These are phyloP conservation scores for Phalaenopsis hybrid DNA, from an alignment of 116 monocot genomes.

Conservation along the genomic window DNA sequence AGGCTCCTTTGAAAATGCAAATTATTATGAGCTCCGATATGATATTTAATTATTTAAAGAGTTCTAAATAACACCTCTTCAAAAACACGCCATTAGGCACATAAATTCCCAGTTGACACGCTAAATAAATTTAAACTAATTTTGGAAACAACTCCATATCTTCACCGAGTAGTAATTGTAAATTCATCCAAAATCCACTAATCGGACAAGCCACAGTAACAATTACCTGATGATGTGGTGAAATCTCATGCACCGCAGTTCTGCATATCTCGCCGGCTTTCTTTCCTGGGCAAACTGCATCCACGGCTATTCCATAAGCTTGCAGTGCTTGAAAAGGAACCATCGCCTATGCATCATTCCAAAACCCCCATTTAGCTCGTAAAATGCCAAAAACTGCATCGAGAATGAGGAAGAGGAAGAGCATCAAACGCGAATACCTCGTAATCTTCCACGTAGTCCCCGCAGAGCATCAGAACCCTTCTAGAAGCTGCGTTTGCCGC, in stretches of 20 bases:
- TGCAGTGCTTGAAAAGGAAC: conserved; percentile 82
- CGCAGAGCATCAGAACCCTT: conserved; percentile 43
- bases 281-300: conserved; percentile 80
- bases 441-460: conserved; percentile 67
- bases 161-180: too few species aligned
- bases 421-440: conserved; percentile 21
- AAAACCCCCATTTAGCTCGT: background rate
- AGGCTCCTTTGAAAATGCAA: too few species aligned
- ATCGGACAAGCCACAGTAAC: background rate
- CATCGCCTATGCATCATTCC: conserved; percentile 44
- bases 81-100: too few species aligned
- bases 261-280: conserved; percentile 67
- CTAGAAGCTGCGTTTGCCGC: conserved; percentile 17
- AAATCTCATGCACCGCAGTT: conserved; percentile 59
- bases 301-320: conserved; percentile 70
- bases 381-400: background rate
- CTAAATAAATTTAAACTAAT: too few species aligned
- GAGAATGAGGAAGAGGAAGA: background rate
- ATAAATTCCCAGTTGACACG: too few species aligned
- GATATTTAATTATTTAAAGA: too few species aligned
- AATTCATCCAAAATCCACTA: background rate
- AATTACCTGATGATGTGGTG: conserved; percentile 53
- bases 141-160: too few species aligned
- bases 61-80: too few species aligned
- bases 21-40: too few species aligned